Conservation (phyloP, 169 alveolate species). For the Eimeria sp. region DNA sequence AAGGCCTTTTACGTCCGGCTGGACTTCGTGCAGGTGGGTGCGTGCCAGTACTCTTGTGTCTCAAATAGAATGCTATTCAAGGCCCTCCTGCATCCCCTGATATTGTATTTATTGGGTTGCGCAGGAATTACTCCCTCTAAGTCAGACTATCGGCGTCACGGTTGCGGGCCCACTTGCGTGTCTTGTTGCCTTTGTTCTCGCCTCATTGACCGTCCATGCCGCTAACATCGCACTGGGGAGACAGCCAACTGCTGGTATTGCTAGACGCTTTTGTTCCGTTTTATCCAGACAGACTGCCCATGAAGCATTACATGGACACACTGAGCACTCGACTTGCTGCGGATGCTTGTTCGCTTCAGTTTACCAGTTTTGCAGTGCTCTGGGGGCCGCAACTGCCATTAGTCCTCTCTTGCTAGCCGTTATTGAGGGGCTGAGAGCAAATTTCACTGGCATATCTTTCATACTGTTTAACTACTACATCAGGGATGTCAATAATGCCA, state of each 20-base stretch:
- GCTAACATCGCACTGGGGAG: conserved; percentile 59
- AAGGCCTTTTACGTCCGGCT: conserved; percentile 63
- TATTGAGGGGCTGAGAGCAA: conserved; percentile 50
- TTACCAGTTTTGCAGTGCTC: conserved; percentile 71
- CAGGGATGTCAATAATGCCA: conserved; percentile 61
- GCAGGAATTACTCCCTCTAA: conserved; percentile 41
- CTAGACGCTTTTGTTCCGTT: background rate
- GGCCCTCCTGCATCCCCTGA: background rate
- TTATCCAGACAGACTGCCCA: background rate
- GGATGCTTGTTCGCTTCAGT: conserved; percentile 37
- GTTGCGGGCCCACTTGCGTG: conserved; percentile 68
- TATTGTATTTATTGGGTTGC: background rate
- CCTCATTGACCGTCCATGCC: conserved; percentile 24
- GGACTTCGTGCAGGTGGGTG: conserved; percentile 60
- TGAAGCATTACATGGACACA: background rate
- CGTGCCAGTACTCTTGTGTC: background rate
- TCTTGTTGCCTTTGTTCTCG: conserved; percentile 56
- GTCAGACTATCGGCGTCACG: conserved; percentile 17
- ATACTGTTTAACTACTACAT: conserved; percentile 56
- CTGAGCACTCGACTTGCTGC: background rate
- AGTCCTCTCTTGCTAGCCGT: conserved; percentile 45
- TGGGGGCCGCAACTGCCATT: conserved; percentile 72
- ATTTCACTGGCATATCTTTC: conserved; percentile 43
- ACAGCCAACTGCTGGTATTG: conserved; percentile 56
- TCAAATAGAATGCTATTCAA: background rate